Evolutionary conservation across 139 green algal genomes (phyloP).

Genomic region (Zygnema circumcarinatum): DNA sequence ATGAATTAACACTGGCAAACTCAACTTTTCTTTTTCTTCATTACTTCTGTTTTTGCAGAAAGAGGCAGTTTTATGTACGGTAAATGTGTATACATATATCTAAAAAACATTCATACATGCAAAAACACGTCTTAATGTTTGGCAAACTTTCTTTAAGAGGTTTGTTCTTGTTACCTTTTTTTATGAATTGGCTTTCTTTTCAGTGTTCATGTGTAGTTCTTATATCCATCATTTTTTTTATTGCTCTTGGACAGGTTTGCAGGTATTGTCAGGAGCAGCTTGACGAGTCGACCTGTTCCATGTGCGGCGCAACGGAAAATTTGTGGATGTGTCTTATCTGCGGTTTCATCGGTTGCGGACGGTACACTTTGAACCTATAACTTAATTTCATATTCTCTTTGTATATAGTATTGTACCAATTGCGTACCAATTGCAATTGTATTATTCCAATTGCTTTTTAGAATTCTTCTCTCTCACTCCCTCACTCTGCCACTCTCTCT

Average conservation of each 20-base stretch:
- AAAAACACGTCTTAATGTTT: too few species aligned
- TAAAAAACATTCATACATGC: too few species aligned
- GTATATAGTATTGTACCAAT: background rate
- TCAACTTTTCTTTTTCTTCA: too few species aligned
- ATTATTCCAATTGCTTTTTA: constrained; percentile 1
- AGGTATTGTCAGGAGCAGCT: constrained; percentile 60
- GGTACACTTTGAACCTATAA: constrained; percentile 80
- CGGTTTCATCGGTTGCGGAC: constrained; percentile 87
- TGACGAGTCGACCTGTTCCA: constrained; percentile 67
- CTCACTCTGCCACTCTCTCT: background rate
- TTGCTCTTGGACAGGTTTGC: too few species aligned
- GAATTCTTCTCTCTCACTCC: background rate
- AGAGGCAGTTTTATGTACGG: too few species aligned
- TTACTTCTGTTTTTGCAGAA: too few species aligned
- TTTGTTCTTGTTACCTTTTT: too few species aligned
- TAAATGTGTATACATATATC: too few species aligned
- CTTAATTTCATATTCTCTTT: constrained; percentile 79
- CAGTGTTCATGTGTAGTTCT: too few species aligned
- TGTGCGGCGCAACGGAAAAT: constrained; percentile 74
- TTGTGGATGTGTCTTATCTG: constrained; percentile 99
- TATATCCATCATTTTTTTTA: too few species aligned
- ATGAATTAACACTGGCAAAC: constrained; percentile 10
- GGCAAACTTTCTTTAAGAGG: too few species aligned
- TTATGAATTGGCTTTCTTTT: too few species aligned
- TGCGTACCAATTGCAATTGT: constrained; percentile 6